Base-by-base conservation (phyloP, 495 filamentous ascomycete genomes). In the Sphaerosporella brunnea region DNA sequence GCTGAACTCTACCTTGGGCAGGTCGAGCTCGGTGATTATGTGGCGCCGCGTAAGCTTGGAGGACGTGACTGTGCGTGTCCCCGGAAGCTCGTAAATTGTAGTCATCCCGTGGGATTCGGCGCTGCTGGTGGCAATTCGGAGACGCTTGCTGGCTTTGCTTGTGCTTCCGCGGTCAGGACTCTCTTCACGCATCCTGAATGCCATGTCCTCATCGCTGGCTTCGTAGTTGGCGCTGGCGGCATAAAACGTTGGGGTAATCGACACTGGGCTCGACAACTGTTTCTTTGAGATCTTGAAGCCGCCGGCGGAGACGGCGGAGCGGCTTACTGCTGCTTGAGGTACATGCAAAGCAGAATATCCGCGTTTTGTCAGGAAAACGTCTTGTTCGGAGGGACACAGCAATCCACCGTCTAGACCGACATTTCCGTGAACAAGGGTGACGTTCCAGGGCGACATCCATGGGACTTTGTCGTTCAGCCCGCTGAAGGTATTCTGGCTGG, bases 401-500 rank as follows among this genome's bases (percentile, higher is more conserved):
- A 42, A 15, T 7, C 39, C 39, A 3, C 39, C 39, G 23, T 42
- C 39, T 20, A 8, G 4, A 7, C 13, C 16, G 18, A 38, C 36
- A 9, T 10, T 9, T 8, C 15, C 20, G 10, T 10, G 7, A 4
- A 7, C 23, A 24, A 77, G 58, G 46, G 68, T 65, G 43, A 83
- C 63, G 41, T 69, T 69, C 79, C 79, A 83, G 0, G 75, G 65
- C 4, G 68, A 58, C 47, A 83, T 64, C 11, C 57, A 61, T 1
- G 79, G 79, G 4, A 75, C 70, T 8, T 60, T 61, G 39, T 80
- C 78, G 19, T 69, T 68, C 4, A 80, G 62, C 11, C 74, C 72
- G 9, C 71, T 68, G 55, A 77, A 81, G 4, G 69, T 68, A 4
- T 78, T 73, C 57, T 82, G 76, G 1, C 77, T 79, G 0, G 78